Evolutionary conservation across 345 rosid species (phyloP).

Genomic region (Mangifera indica): DNA sequence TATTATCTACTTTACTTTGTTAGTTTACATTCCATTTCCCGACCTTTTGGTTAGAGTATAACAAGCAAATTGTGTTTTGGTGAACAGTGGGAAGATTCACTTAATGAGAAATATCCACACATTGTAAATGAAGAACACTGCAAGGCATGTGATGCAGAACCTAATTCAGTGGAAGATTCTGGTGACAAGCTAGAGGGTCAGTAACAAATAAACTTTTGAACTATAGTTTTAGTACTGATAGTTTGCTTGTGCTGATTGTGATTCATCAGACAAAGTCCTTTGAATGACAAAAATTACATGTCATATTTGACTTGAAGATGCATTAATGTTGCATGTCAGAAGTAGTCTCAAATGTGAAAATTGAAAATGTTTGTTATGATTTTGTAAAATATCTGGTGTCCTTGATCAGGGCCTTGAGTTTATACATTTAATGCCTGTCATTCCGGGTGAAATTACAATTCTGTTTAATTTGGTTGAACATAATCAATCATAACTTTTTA

Average conservation of each 20-base stretch:
- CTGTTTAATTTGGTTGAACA: conserved; percentile 7
- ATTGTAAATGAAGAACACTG: conserved; percentile 86
- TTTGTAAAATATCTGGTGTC: too few species aligned
- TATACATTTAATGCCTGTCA: background rate
- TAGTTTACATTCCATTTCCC: conserved; percentile 3
- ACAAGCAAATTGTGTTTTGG: conserved; percentile 11
- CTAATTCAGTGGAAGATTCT: conserved; percentile 38
- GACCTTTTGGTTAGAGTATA: conserved; percentile 4
- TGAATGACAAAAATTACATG: background rate
- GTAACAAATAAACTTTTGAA: conserved; percentile 9
- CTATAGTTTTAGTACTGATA: background rate
- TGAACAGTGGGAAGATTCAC: conserved; percentile 65
- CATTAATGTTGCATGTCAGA: background rate
- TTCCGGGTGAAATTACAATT: background rate
- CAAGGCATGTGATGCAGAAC: conserved; percentile 56
- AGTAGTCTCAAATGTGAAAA: too few species aligned
- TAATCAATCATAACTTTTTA: background rate
- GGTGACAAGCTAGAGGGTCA: conserved; percentile 81
- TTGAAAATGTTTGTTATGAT: too few species aligned
- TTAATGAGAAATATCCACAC: conserved; percentile 82
- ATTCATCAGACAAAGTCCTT: background rate
- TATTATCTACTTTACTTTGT: background rate
- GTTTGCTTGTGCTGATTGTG: background rate
- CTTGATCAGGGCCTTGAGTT: background rate
- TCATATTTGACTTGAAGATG: background rate